Percentiles rank a stretch among this genome's conserved stretches.
Conservation (phyloP, 352 stramenopile species). For the Phytopythium vexans region DNA sequence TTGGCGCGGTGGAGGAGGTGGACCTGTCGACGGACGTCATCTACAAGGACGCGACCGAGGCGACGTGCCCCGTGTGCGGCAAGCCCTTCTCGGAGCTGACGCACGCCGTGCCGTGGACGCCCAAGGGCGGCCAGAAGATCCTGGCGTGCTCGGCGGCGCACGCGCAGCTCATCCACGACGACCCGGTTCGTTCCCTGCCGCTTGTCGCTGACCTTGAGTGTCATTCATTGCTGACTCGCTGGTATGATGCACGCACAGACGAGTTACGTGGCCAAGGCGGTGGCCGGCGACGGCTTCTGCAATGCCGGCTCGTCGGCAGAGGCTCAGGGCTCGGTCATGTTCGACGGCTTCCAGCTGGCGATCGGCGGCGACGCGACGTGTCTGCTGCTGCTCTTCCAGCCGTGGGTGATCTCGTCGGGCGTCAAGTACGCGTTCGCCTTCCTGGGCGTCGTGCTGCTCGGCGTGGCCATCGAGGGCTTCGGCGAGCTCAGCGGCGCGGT, state of each 20-base stretch:
- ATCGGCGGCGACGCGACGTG: conserved; percentile 58
- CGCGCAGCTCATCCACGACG: conserved; percentile 41
- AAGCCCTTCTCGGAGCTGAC: conserved; percentile 52
- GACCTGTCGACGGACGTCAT: conserved; percentile 65
- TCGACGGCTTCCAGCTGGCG: conserved; percentile 77
- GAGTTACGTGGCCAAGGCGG: conserved; percentile 31
- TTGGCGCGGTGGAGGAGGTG: conserved; percentile 34
- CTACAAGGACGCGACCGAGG: conserved; percentile 56
- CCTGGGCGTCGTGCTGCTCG: conserved; percentile 60
- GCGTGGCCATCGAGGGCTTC: conserved; percentile 64
- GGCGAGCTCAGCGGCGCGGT: conserved; percentile 46
- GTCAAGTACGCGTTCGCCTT: conserved; percentile 83
- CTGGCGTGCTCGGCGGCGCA: conserved; percentile 68
- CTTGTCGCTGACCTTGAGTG: too few relatives aligned
- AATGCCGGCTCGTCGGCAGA: conserved; percentile 31
- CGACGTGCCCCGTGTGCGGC: conserved; percentile 65
- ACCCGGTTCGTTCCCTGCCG: conserved; percentile 22
- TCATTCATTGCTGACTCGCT: too few relatives aligned
- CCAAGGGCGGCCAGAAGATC: conserved; percentile 66
- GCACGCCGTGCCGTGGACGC: conserved; percentile 75
- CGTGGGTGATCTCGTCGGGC: conserved; percentile 58
- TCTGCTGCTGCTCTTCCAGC: conserved; percentile 75
- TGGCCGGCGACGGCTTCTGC: conserved; percentile 45
- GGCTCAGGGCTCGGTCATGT: conserved; percentile 73
- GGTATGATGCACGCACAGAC: background rate